Base-by-base conservation (phyloP, 108 stramenopile species). In the Cyclotella atomus region DNA sequence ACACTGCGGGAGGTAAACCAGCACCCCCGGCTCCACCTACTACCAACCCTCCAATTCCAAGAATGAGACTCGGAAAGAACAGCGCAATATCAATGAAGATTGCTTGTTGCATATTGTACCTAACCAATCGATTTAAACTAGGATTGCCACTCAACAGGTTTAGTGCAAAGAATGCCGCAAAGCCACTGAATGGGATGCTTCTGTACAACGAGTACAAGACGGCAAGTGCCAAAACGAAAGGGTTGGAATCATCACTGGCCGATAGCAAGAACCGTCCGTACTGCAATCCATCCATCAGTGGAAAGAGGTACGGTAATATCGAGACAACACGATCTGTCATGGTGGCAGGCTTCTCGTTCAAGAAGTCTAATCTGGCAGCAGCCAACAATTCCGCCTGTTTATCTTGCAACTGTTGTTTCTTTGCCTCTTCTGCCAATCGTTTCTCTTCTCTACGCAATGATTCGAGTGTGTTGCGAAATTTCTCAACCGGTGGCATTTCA, bases 61-160 rank as follows among this genome's bases (percentile, higher is more conserved):
- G 50, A 43, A 92, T 34, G 8, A 96, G 73, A 17, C 89, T 87
- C 65, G 93, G 93, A 47, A 96, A 87, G 84, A 96, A 90, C 44
- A 96, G 70, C 9, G 91, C 93, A 76, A 96, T 96, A 79, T 96
- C 95, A 54, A 96, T 59, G 45, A 87, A 93, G 43, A 96, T 94
- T 12, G 95, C 95, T 83, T 96, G 95, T 60, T 94, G 93, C 88
- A 94, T 90, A 68, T 90, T 92, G 86, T 83, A 96, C 33, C 95
- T 83, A 27, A 92, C 70, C 32, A 94, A 73, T 25, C 91, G 82
- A 69, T 94, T 92, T 55, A 96, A 61, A 10, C 82, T 69, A 9
- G 87, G 88, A 83, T 94, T 96, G n/a, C 83, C 73, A 3, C 87
- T 77, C 2, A 91, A 47, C 53, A 88, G 68, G 52, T 83, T 89